Conservation (phyloP, 257 asterid genomes). For the Fraxinus excelsior region DNA sequence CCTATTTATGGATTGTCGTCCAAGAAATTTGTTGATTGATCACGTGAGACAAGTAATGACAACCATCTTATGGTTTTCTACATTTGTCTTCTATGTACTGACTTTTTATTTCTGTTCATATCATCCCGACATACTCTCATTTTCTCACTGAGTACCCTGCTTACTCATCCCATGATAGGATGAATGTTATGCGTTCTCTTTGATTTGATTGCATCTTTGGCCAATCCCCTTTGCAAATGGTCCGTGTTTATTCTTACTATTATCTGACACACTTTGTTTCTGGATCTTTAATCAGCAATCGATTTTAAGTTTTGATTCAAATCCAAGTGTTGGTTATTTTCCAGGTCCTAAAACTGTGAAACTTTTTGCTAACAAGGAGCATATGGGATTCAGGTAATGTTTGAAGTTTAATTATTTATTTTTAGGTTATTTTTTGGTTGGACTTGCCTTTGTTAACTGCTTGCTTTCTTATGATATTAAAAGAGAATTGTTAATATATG, state of each 20-base stretch:
- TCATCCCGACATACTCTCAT: not conserved
- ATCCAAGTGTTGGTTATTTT: constrained; percentile 15
- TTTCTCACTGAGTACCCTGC: not conserved
- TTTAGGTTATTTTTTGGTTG: constrained; percentile 4
- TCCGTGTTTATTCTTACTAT: not conserved
- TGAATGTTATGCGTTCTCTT: not conserved
- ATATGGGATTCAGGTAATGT: constrained; percentile 93
- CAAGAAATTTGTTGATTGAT: not conserved
- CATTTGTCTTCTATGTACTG: not conserved
- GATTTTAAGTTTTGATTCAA: not conserved
- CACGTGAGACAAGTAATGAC: not conserved
- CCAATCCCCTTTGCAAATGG: not conserved
- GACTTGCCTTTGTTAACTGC: not conserved
- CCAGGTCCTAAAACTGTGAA: constrained; percentile 81
- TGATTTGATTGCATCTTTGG: not conserved
- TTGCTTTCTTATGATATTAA: not conserved
- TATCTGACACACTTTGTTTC: not conserved
- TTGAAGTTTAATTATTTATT: constrained; percentile 12
- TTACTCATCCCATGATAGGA: not conserved
- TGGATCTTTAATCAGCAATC: not conserved
- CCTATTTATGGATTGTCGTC: not conserved
- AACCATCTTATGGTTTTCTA: not conserved
- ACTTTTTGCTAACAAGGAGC: constrained; percentile 77
- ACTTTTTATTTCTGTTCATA: not conserved
- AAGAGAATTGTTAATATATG: constrained; percentile 16